phyloP scores from a whole-genome alignment of 148 eudicot genomes.

The Camellia japonica region DNA sequence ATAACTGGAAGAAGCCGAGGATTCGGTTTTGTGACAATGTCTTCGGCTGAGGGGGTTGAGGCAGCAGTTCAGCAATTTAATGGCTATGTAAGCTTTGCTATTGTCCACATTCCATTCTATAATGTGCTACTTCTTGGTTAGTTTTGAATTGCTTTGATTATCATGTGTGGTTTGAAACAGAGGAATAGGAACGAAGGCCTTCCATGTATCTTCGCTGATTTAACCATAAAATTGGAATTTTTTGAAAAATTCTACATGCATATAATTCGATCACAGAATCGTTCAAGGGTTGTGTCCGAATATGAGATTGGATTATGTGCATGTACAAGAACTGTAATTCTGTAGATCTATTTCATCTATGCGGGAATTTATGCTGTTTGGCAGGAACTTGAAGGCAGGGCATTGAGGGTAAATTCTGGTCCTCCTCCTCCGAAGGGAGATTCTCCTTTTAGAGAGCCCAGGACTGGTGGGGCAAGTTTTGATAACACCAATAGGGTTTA shows the following conservation, averaged over 20 bases:
- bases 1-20: conserved; percentile 87
- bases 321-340: not conserved
- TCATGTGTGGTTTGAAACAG: not conserved
- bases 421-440: conserved; percentile 76
- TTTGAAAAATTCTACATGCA: no score
- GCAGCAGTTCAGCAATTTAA: conserved; percentile 80
- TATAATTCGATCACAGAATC: no score
- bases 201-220: not conserved
- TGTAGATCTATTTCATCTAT: conserved; percentile 6
- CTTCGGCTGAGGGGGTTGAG: conserved; percentile 66
- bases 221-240: not conserved
- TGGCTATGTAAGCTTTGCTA: conserved; percentile 65
- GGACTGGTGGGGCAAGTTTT: conserved; percentile 36
- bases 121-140: no score
- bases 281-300: no score
- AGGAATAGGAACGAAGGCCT: not conserved
- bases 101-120: not conserved
- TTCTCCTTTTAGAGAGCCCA: conserved; percentile 40
- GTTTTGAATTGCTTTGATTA: no score
- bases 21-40: conserved; percentile 96
- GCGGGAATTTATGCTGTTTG: conserved; percentile 7
- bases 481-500: conserved; percentile 65
- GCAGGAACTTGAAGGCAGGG: conserved; percentile 86
- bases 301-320: no score
- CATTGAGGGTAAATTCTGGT: conserved; percentile 83